These are phyloP conservation scores for Ustilago vetiveriae DNA, from an alignment of 1,284 basidiomycete genomes.

Conservation along the genomic window DNA sequence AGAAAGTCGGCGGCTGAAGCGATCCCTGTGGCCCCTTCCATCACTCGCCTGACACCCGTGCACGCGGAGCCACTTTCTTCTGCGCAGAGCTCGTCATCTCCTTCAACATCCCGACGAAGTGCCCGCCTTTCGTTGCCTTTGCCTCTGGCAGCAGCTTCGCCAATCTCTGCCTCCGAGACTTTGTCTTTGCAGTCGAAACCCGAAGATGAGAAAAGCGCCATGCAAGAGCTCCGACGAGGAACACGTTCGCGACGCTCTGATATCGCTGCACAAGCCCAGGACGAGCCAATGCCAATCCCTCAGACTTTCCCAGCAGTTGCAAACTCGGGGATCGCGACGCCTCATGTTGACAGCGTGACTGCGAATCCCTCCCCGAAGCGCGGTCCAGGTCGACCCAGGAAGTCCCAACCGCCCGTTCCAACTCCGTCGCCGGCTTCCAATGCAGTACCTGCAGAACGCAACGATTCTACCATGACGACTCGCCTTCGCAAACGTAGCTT, in stretches of 20 bases:
- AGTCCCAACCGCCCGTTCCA: neutral
- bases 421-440: neutral
- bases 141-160: neutral
- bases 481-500: conserved; percentile 22
- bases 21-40: neutral
- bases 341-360: too few relatives aligned
- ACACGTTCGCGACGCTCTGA: conserved; percentile 9
- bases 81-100: neutral
- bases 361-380: too few relatives aligned
- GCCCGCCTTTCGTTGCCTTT: conserved; percentile 21
- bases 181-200: neutral
- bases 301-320: too few relatives aligned
- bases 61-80: neutral
- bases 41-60: neutral
- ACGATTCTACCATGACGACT: neutral
- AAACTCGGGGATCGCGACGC: too few relatives aligned
- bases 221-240: conserved; percentile 6
- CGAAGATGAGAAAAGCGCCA: neutral
- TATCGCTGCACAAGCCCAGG: neutral
- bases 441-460: neutral
- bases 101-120: conserved; percentile 23
- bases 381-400: conserved; percentile 18
- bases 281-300: neutral
- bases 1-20: conserved; percentile 12
- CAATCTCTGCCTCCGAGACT: neutral